Percentiles rank a stretch among this genome's conserved stretches.
These are phyloP conservation scores for Crithidia mellificae DNA, from an alignment of 208 protist species.

Conservation along the genomic window DNA sequence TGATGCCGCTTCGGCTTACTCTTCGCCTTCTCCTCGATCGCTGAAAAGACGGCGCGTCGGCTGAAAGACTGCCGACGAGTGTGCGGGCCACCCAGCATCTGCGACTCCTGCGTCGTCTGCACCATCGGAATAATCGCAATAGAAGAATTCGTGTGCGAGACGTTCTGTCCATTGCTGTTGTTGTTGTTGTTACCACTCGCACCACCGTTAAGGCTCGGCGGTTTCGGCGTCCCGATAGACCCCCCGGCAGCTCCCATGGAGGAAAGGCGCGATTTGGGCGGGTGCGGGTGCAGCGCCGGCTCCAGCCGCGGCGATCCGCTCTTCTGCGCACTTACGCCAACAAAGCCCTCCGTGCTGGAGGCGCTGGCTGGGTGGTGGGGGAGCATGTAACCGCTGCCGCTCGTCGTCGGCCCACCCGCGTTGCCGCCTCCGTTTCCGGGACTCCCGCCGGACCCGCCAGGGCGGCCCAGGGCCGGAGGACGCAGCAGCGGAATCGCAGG, in stretches of 20 bases:
- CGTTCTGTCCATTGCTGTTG: background rate
- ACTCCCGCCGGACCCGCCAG: too few species aligned
- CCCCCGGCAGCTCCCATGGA: background rate
- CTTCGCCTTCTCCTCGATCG: conserved; percentile 25
- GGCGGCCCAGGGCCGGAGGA: conserved; percentile 14
- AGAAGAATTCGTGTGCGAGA: conserved; percentile 17
- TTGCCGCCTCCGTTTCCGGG: too few species aligned
- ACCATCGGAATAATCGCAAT: conserved; percentile 6
- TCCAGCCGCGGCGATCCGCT: conserved; percentile 4
- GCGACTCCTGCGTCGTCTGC: conserved; percentile 20
- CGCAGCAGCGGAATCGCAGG: conserved; percentile 31
- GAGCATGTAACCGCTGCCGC: background rate
- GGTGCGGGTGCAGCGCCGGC: conserved; percentile 14
- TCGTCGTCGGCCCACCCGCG: too few species aligned
- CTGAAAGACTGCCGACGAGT: conserved; percentile 25
- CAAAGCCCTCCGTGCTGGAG: too few species aligned
- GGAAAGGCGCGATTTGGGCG: conserved; percentile 11
- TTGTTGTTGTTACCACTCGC: too few species aligned
- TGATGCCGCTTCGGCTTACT: conserved; percentile 5
- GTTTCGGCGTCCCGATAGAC: background rate
- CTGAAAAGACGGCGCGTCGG: conserved; percentile 28
- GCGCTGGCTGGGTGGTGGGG: too few species aligned
- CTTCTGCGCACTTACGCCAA: background rate
- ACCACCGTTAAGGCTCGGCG: background rate
- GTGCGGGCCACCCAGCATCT: background rate